Evolutionary conservation across 768 basidiomycete genomes (phyloP), one percentile per base, ranked within the genome.

Genomic region (Boletus reticuloceps): DNA sequence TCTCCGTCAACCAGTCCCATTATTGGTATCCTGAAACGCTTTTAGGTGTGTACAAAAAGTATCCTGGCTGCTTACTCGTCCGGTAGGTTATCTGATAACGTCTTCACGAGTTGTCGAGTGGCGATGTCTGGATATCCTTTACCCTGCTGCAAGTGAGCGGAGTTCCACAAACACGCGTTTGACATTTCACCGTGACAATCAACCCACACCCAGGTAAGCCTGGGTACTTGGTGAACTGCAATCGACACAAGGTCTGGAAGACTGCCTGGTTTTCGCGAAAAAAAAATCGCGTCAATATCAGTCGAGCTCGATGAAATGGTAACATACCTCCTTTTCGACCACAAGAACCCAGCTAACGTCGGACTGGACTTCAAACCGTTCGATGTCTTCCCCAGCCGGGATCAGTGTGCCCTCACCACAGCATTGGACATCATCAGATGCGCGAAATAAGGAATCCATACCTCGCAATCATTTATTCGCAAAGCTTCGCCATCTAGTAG

Each of bases 51-150:
- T 25, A 31, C 7, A 31, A 43, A 36, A n/a, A 8, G 40, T 9
- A 32, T 39, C 9, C 12, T 20, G 19, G n/a, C 6, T 22, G 6
- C 74, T 60, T 67, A 91, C 93, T 72, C 72, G 40, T 69, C 43
- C 4, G 88, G 86, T 19, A 93, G 78, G 34, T 81, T 79, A 38
- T 85, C 79, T 1, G 88, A 80, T 4, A 98, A 76, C 0, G 80
- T 82, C 54, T 84, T 84, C 43, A 95, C 82, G 8, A 98, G 78
- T 59, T 95, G 86, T 8, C 94, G 81, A 1, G 97, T 96, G 4
- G 94, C 88, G 5, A 97, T 72, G 66, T 99, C 97, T 0, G 97
- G 97, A 71, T 96, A 98, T 4, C 97, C 97, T 69, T 97, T 98
- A 0, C 97, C 97, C 94, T 97, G 61, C 11, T 50, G 19, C 2